These are phyloP conservation scores for Capsicum rhomboideum DNA, from an alignment of 257 asterid genomes.

Conservation along the genomic window DNA sequence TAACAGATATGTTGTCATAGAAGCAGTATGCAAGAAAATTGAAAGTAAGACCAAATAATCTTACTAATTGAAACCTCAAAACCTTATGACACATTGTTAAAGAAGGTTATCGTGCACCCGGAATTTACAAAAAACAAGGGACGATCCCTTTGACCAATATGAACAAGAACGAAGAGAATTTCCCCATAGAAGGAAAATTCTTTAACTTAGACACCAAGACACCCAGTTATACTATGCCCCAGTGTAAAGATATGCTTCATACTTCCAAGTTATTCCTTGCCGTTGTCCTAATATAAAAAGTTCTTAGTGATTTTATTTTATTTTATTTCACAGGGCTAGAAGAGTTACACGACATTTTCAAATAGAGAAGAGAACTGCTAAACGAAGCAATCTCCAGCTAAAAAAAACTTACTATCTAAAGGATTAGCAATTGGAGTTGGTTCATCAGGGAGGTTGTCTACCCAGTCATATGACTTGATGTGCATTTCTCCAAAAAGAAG, in stretches of 20 bases:
- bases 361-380: no score
- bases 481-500: conserved; percentile 90
- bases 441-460: conserved; percentile 8
- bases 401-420: conserved; percentile 29
- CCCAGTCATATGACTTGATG: conserved; percentile 76
- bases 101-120: not conserved
- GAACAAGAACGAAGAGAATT: not conserved
- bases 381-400: not conserved
- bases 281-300: no score
- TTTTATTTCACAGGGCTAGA: no score
- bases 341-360: no score
- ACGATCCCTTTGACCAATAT: not conserved
- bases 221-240: no score
- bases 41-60: not conserved
- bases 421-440: conserved; percentile 7
- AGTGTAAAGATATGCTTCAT: no score
- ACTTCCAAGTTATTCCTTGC: no score
- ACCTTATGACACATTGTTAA: not conserved
- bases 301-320: no score
- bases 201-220: no score
- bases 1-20: not conserved
- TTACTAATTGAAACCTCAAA: not conserved
- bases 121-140: not conserved
- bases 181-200: not conserved
- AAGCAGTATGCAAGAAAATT: not conserved